Base-by-base conservation (phyloP, 164 flowering plant genomes). In the Tetracentron sinense region DNA sequence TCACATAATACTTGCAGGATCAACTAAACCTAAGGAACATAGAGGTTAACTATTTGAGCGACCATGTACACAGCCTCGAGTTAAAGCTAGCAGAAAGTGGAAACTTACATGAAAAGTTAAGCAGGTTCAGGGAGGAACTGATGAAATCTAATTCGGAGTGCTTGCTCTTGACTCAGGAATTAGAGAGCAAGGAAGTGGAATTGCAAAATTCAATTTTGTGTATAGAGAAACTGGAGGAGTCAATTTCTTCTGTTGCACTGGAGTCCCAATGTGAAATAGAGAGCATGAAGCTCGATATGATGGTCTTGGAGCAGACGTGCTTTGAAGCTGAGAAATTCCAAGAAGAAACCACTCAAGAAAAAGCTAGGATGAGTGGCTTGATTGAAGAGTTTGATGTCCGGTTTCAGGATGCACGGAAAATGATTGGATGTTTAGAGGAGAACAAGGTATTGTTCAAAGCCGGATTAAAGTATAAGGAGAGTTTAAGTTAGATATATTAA, bases 261-360 rank as follows among this genome's bases (percentile, higher is more conserved):
- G 97, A 88, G 60, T 87, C 83, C 15, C 89, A 85, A 59, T 87
- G 93, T 75, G 96, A 91, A 78, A 83, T 88, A 60, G 96, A 88
- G 76, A 83, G 88, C 77, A 74, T 83, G 79, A 91, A 78, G 81
- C 83, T 88, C 58, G 92, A 91, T 62, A 62, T 83, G 42, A 60
- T 69, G 60, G 64, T 84, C 63, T 61, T 85, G 77, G 90, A 82
- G 69, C 83, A 83, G 44, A 69, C 67, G 47, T 79, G 58, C 63
- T 51, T 68, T 60, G 90, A 91, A 65, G 75, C 83, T 56, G 75
- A 80, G 64, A 81, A 77, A 70, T 42, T 65, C 22, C 74, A 72
- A 59, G 84, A 88, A 61, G 78, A 87, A 73, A 65, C 70, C 50
- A 22, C 60, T 67, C 75, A 67, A 58, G 91, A 84, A 78, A 81